Evolutionary conservation across 768 basidiomycete genomes (phyloP).

Genomic region (Mycena albidolilacea): DNA sequence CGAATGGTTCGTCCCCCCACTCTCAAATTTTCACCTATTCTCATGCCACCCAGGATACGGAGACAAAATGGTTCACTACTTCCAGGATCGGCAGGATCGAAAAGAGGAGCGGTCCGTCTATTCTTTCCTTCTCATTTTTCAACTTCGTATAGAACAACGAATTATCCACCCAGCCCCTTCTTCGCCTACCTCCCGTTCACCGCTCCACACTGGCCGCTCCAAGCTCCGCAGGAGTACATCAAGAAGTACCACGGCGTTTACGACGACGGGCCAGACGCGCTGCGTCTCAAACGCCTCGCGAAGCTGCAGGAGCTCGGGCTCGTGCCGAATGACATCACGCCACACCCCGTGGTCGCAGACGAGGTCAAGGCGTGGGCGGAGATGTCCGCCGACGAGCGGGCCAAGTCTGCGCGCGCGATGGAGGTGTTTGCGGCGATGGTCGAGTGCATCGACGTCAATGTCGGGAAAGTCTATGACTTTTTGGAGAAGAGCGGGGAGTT

Average conservation of each 20-base stretch:
- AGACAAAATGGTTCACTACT: slow-evolving; percentile 27
- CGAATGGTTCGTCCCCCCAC: not conserved
- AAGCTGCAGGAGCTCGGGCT: slow-evolving; percentile 26
- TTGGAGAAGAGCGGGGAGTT: slow-evolving; percentile 27
- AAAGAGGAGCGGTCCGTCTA: slow-evolving; percentile 23
- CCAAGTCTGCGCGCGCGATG: slow-evolving; percentile 25
- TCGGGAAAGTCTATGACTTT: slow-evolving; percentile 24
- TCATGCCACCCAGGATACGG: slow-evolving; percentile 6
- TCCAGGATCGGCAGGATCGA: slow-evolving; percentile 15
- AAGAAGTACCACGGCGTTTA: slow-evolving; percentile 25
- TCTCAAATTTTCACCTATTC: no score
- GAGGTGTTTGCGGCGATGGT: slow-evolving; percentile 30
- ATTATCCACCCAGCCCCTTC: not conserved
- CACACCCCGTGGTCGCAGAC: slow-evolving; percentile 23
- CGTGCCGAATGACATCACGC: slow-evolving; percentile 15
- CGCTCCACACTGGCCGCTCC: slow-evolving; percentile 30
- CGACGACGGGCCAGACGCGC: slow-evolving; percentile 22
- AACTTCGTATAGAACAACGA: not conserved
- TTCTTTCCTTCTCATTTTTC: not conserved
- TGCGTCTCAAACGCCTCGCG: slow-evolving; percentile 22
- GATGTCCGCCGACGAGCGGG: slow-evolving; percentile 16
- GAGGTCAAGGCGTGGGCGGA: slow-evolving; percentile 27
- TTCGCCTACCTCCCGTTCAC: slow-evolving; percentile 33
- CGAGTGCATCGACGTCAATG: slow-evolving; percentile 26
- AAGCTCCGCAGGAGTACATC: slow-evolving; percentile 27